Evolutionary conservation across 2,329 filamentous ascomycete species (phyloP).

Genomic region (Curvularia eragrostidis): DNA sequence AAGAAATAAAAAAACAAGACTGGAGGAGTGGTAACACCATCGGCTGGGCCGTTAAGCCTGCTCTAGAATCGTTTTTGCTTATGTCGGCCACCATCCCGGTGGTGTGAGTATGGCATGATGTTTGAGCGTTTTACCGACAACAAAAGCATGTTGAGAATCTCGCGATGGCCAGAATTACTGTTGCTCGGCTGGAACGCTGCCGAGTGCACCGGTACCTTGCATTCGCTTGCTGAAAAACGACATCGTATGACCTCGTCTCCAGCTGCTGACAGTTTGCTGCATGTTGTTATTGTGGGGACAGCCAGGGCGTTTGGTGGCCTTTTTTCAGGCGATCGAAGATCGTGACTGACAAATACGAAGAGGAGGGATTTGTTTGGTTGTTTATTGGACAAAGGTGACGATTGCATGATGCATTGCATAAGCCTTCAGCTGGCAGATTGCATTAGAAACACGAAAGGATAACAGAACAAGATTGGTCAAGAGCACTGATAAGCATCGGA

Average conservation of each 20-base stretch:
- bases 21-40: background rate
- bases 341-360: background rate
- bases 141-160: background rate
- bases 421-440: background rate
- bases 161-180: background rate
- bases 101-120: constrained; percentile 1
- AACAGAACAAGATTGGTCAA: background rate
- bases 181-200: background rate
- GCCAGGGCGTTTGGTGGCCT: background rate
- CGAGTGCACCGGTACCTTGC: constrained; percentile 4
- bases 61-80: background rate
- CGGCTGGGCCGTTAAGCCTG: background rate
- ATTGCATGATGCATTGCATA: background rate
- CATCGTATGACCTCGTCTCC: background rate
- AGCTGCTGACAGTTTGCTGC: background rate
- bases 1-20: background rate
- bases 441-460: too few relatives aligned
- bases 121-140: constrained; percentile 4
- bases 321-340: background rate
- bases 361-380: background rate
- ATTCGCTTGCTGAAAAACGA: background rate
- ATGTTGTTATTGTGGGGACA: background rate
- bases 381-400: background rate
- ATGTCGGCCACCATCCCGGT: background rate
- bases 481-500: background rate